Conservation (phyloP, 1,139 yeast species). For the Blastobotrys aristatus region DNA sequence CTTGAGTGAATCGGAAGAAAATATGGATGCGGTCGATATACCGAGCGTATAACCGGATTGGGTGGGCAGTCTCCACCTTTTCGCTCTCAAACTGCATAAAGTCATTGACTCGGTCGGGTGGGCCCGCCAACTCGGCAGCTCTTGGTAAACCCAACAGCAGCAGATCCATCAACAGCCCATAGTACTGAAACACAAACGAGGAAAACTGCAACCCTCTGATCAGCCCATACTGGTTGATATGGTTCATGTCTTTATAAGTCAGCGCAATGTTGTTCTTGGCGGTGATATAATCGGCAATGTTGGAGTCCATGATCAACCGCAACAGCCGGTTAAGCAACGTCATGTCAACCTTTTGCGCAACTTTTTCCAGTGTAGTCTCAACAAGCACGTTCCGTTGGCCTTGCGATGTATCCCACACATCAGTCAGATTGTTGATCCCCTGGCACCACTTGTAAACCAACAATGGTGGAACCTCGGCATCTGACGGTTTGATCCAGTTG, state of each 20-base stretch:
- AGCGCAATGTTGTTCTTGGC: slow-evolving; percentile 82
- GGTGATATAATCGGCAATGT: slow-evolving; percentile 90
- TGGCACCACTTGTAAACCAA: slow-evolving; percentile 93
- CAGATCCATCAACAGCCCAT: slow-evolving; percentile 80
- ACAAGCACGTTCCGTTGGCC: slow-evolving; percentile 84
- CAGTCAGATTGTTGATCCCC: slow-evolving; percentile 75
- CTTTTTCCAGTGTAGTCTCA: slow-evolving; percentile 62
- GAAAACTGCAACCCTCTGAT: slow-evolving; percentile 87
- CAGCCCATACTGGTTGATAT: slow-evolving; percentile 82
- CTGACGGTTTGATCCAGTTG: slow-evolving; percentile 94
- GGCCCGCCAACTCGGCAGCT: slow-evolving; percentile 84
- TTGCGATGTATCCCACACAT: slow-evolving; percentile 70
- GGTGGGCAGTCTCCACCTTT: slow-evolving; percentile 59
- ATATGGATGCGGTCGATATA: slow-evolving; percentile 80
- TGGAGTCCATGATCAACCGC: slow-evolving; percentile 79
- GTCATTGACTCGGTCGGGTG: slow-evolving; percentile 59
- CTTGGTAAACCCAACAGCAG: slow-evolving; percentile 79
- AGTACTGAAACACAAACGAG: slow-evolving; percentile 83
- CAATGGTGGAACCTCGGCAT: slow-evolving; percentile 87
- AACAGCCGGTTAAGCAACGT: slow-evolving; percentile 78
- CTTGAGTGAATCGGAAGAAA: slow-evolving; percentile 66
- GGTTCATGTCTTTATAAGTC: slow-evolving; percentile 92
- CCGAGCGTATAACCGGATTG: slow-evolving; percentile 76
- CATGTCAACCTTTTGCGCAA: slow-evolving; percentile 83
- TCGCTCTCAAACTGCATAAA: slow-evolving; percentile 65